Evolutionary conservation across 176 grass and related monocot species (phyloP).

Genomic region (Pontederia paniculata): DNA sequence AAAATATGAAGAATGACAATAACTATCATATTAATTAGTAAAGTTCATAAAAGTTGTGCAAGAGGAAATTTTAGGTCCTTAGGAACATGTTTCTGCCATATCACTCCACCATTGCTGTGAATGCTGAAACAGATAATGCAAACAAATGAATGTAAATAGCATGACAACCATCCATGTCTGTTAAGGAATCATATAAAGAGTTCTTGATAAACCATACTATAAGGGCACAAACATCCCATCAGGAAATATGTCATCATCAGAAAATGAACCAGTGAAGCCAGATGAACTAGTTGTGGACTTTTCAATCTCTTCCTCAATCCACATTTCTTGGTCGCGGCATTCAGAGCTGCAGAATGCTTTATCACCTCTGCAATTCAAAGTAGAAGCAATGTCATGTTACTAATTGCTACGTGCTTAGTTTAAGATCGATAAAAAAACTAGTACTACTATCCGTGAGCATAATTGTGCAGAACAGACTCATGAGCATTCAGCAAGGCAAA

Average conservation of each 20-base stretch:
- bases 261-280: slow-evolving; percentile 31
- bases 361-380: slow-evolving; percentile 42
- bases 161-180: slow-evolving; percentile 40
- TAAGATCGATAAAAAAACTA: not conserved
- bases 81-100: not conserved
- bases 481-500: slow-evolving; percentile 1
- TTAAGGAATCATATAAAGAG: slow-evolving; percentile 30
- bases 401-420: not conserved
- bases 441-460: not conserved
- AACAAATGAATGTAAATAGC: slow-evolving; percentile 23
- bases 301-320: slow-evolving; percentile 54
- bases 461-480: not conserved
- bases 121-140: slow-evolving; percentile 11
- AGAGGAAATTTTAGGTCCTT: no score
- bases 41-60: no score
- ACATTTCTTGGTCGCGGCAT: slow-evolving; percentile 75
- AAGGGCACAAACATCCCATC: slow-evolving; percentile 52
- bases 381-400: not conserved
- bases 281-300: slow-evolving; percentile 23
- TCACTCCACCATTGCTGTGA: slow-evolving; percentile 2
- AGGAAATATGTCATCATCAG: slow-evolving; percentile 77
- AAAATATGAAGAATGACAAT: no score
- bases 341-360: slow-evolving; percentile 67
- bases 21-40: no score
- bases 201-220: slow-evolving; percentile 33